Evolutionary conservation across 495 filamentous ascomycete species (phyloP).

Genomic region (Daldinia bambusicola): DNA sequence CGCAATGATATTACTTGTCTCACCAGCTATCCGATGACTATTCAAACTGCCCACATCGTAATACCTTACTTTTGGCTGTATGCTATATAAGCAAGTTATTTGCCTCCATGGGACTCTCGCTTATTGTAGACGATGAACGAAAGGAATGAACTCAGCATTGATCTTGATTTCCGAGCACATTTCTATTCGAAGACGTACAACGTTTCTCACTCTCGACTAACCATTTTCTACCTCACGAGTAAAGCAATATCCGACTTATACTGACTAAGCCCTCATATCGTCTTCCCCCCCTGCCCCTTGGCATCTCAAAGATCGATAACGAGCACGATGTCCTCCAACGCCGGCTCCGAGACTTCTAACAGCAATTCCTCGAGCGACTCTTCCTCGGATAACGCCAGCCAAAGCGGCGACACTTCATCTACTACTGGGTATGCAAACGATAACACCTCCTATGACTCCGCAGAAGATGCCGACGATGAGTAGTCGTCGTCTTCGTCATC

Average conservation of each 20-base stretch:
- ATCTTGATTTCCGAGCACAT: no score
- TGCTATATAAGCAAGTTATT: neutral
- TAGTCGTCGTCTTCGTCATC: neutral
- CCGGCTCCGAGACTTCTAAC: neutral
- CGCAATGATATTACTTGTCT: neutral
- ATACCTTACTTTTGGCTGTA: neutral
- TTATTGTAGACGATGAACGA: neutral
- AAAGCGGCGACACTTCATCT: neutral
- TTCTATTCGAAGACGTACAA: no score
- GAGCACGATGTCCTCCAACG: neutral
- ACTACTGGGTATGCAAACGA: no score
- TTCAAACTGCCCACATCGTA: neutral
- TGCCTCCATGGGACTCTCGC: neutral
- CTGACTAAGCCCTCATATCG: no score
- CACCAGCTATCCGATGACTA: slow-evolving; percentile 13
- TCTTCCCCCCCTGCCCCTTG: no score
- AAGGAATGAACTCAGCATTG: no score
- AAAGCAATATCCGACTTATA: no score
- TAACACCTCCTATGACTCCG: neutral
- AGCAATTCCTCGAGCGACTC: neutral
- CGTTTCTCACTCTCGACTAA: no score
- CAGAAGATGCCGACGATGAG: neutral
- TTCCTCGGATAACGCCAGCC: no score
- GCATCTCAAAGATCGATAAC: neutral
- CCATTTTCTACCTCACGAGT: no score